Percentiles rank a stretch among this genome's conserved stretches.
Conservation (phyloP, 2,329 filamentous ascomycete species). For the Phyllosticta citribraziliensis region DNA sequence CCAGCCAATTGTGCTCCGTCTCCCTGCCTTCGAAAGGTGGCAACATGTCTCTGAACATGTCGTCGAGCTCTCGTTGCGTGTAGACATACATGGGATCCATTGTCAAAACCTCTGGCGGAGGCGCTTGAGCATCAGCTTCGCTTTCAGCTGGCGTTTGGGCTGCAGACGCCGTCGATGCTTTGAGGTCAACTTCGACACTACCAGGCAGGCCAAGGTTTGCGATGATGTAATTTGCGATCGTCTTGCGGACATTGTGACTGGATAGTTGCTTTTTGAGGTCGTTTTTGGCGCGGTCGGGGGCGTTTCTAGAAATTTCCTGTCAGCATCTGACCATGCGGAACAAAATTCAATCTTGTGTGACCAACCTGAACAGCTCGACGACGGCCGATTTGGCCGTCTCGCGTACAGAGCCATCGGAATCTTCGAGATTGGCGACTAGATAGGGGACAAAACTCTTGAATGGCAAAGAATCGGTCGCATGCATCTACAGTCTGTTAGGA, state of each 20-base stretch:
- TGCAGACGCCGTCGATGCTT: conserved; percentile 31
- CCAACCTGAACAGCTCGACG: conserved; percentile 73
- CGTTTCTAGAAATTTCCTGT: conserved; percentile 44
- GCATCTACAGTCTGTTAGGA: conserved; percentile 49
- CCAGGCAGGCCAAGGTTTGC: conserved; percentile 54
- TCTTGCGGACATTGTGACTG: conserved; percentile 73
- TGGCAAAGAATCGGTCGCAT: conserved; percentile 65
- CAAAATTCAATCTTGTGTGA: background rate
- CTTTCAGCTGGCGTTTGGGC: conserved; percentile 33
- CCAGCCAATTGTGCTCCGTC: conserved; percentile 82
- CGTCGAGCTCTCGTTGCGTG: conserved; percentile 78
- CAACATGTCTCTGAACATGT: conserved; percentile 73
- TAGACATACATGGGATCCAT: conserved; percentile 78
- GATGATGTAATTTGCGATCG: conserved; percentile 74
- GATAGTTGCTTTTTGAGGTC: conserved; percentile 82
- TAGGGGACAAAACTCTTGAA: conserved; percentile 76
- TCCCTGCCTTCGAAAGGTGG: conserved; percentile 78
- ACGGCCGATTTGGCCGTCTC: conserved; percentile 75
- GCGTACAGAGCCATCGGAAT: conserved; percentile 78
- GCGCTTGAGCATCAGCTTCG: conserved; percentile 42
- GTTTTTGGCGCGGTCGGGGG: conserved; percentile 72
- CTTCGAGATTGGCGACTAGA: conserved; percentile 79
- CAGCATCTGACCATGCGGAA: background rate
- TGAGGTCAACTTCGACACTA: conserved; percentile 20
- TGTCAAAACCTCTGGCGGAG: conserved; percentile 55